Evolutionary conservation across 2,329 filamentous ascomycete genomes (phyloP).

Genomic region (Rutstroemia sp.): DNA sequence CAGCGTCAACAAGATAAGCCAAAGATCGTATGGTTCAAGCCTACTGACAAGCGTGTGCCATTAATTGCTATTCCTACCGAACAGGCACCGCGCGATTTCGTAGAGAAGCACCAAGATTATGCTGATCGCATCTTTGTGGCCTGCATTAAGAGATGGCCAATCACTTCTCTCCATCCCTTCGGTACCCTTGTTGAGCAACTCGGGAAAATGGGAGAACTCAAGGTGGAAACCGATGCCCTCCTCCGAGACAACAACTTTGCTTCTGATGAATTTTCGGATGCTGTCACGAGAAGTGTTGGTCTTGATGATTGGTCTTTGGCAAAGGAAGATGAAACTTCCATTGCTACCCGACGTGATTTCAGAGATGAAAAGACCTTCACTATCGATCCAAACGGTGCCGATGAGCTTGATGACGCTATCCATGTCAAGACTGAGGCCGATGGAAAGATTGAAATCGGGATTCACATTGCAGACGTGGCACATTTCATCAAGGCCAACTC

Average conservation of each 20-base stretch:
- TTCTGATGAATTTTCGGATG: constrained; percentile 95
- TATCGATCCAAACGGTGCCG: constrained; percentile 79
- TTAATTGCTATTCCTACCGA: constrained; percentile 97
- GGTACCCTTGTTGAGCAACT: constrained; percentile 96
- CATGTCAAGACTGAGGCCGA: constrained; percentile 81
- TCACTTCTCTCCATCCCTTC: constrained; percentile 98
- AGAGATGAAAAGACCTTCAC: constrained; percentile 84
- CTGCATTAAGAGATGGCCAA: constrained; percentile 99
- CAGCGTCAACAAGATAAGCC: constrained; percentile 89
- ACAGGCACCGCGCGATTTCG: constrained; percentile 94
- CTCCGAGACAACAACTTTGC: constrained; percentile 98
- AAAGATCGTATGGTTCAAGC: constrained; percentile 99
- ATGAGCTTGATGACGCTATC: constrained; percentile 85
- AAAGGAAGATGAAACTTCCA: constrained; percentile 68
- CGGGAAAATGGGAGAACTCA: constrained; percentile 93
- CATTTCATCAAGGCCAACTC: constrained; percentile 97
- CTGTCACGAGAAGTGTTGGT: constrained; percentile 85
- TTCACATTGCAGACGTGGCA: constrained; percentile 90
- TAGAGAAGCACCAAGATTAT: constrained; percentile 97
- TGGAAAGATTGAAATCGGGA: constrained; percentile 85
- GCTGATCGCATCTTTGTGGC: constrained; percentile 97
- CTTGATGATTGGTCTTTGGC: constrained; percentile 85
- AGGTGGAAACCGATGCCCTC: constrained; percentile 94
- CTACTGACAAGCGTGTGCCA: constrained; percentile 96
- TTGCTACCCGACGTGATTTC: constrained; percentile 80